Percentiles rank a stretch among this genome's conserved stretches.
These are phyloP conservation scores for Porphyrellus cyaneotinctus DNA, from an alignment of 768 basidiomycete genomes.

Conservation along the genomic window DNA sequence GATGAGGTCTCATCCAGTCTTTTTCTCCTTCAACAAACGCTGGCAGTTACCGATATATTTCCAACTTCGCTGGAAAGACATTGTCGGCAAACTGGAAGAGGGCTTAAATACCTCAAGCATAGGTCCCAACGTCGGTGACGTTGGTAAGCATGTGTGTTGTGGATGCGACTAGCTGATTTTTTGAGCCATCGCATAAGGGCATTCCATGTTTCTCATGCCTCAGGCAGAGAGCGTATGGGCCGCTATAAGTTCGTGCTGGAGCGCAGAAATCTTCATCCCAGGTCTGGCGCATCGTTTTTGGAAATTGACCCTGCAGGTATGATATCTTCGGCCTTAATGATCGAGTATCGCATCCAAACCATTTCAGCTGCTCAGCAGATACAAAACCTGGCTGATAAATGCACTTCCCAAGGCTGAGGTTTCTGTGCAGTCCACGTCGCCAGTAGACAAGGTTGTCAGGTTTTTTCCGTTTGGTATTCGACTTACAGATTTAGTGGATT, in stretches of 20 bases:
- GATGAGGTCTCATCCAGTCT: slow-evolving; percentile 72
- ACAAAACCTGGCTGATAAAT: slow-evolving; percentile 71
- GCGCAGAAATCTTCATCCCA: slow-evolving; percentile 77
- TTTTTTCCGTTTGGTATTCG: neutral
- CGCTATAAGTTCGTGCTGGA: slow-evolving; percentile 82
- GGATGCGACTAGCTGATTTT: neutral
- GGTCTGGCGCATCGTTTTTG: slow-evolving; percentile 85
- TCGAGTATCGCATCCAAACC: slow-evolving; percentile 1
- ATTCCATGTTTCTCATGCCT: slow-evolving; percentile 45
- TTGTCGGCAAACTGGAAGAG: slow-evolving; percentile 74
- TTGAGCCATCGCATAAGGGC: slow-evolving; percentile 16
- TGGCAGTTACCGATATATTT: slow-evolving; percentile 99
- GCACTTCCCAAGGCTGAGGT: slow-evolving; percentile 44
- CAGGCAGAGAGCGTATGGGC: slow-evolving; percentile 69
- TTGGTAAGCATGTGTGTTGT: slow-evolving; percentile 36
- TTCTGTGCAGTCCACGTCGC: slow-evolving; percentile 31
- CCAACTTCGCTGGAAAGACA: slow-evolving; percentile 96
- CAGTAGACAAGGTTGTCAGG: slow-evolving; percentile 36
- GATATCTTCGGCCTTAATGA: slow-evolving; percentile 1
- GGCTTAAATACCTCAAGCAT: slow-evolving; percentile 44
- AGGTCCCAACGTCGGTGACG: slow-evolving; percentile 33
- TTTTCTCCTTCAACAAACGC: slow-evolving; percentile 67
- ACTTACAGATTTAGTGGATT: slow-evolving; percentile 9
- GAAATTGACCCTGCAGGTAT: slow-evolving; percentile 85
- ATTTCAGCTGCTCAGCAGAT: slow-evolving; percentile 72